Conservation (phyloP, 2,329 filamentous ascomycete genomes). For the Curvularia spicifera region DNA sequence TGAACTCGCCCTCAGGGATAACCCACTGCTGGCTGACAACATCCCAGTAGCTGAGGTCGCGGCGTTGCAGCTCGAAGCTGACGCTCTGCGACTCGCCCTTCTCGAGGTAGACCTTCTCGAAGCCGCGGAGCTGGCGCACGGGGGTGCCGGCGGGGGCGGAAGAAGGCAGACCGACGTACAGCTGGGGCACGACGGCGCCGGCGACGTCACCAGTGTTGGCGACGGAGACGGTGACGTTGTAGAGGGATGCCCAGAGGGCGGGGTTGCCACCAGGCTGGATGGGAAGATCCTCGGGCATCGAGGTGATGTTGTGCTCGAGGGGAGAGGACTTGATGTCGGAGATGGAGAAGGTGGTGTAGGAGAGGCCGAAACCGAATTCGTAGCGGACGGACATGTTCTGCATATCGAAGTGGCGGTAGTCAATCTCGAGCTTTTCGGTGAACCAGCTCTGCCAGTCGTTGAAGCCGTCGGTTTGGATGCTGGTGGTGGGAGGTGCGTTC, state of each 20-base stretch:
- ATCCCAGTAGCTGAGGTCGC: slow-evolving; percentile 90
- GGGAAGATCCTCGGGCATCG: slow-evolving; percentile 54
- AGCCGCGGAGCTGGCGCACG: slow-evolving; percentile 53
- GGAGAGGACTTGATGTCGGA: slow-evolving; percentile 65
- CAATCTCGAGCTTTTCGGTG: slow-evolving; percentile 71
- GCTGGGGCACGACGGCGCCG: slow-evolving; percentile 62
- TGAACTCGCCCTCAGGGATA: slow-evolving; percentile 51
- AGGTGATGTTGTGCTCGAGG: slow-evolving; percentile 64
- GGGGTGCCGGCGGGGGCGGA: slow-evolving; percentile 66
- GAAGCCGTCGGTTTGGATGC: slow-evolving; percentile 49
- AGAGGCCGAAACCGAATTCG: slow-evolving; percentile 79
- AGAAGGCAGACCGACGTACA: slow-evolving; percentile 60
- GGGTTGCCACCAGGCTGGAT: slow-evolving; percentile 55
- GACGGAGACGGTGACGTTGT: slow-evolving; percentile 69
- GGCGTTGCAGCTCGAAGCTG: slow-evolving; percentile 70
- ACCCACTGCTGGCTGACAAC: slow-evolving; percentile 79
- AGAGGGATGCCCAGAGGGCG: slow-evolving; percentile 70
- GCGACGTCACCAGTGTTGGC: slow-evolving; percentile 68
- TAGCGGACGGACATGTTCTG: slow-evolving; percentile 70
- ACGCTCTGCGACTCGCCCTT: slow-evolving; percentile 70
- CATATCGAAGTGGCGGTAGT: slow-evolving; percentile 77
- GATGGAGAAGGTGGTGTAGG: slow-evolving; percentile 78
- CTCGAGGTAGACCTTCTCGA: slow-evolving; percentile 60
- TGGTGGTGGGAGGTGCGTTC: slow-evolving; percentile 49
- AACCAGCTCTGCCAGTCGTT: slow-evolving; percentile 60